Conservation (phyloP, 306 rosid genomes). For the Fagus sylvatica region DNA sequence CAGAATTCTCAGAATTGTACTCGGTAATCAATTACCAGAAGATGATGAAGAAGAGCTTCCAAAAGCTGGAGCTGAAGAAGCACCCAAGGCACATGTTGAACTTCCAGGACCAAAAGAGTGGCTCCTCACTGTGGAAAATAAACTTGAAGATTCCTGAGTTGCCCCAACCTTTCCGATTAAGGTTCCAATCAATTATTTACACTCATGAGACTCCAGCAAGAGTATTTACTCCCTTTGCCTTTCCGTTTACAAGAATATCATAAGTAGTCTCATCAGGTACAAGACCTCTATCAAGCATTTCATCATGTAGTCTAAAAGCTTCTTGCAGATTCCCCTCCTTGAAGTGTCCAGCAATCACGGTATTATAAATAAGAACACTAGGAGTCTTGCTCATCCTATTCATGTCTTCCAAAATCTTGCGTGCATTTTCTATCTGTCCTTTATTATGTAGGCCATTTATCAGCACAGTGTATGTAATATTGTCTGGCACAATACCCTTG, state of each 20-base stretch:
- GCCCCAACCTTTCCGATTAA: no score
- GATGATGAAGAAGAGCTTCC: no score
- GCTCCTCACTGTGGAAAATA: no score
- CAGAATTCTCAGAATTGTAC: no score
- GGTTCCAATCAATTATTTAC: neutral
- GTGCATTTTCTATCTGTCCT: constrained; percentile 61
- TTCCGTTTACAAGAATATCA: constrained; percentile 69
- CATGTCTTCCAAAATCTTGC: constrained; percentile 63
- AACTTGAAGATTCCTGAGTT: no score
- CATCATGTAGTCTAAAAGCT: constrained; percentile 75
- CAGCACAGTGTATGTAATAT: constrained; percentile 43
- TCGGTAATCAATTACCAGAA: no score
- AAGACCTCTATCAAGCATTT: constrained; percentile 84
- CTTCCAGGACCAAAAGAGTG: no score
- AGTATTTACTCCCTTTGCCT: constrained; percentile 38
- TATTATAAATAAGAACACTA: constrained; percentile 59
- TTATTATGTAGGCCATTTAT: constrained; percentile 62
- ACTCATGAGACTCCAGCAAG: constrained; percentile 15
- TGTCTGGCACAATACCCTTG: constrained; percentile 63
- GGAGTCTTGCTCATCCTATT: constrained; percentile 42
- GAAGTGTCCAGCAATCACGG: constrained; percentile 66
- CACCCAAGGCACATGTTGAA: no score
- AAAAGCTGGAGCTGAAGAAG: no score
- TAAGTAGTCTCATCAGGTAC: constrained; percentile 59
- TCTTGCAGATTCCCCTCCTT: constrained; percentile 68